Base-by-base conservation (phyloP, 441 rosid species). In the Flueggea neowawraea region DNA sequence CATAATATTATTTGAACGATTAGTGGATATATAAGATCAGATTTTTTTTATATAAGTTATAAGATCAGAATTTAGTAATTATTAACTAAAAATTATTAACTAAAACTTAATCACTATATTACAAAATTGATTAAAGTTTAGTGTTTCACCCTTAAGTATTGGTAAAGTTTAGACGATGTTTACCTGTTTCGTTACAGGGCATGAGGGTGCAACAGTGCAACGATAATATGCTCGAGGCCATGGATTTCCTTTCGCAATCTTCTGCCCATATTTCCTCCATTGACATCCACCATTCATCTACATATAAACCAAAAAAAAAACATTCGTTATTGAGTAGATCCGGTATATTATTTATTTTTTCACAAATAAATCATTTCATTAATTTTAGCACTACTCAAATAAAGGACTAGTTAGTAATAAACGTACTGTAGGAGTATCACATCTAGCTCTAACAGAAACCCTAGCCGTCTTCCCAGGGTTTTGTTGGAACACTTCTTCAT, bases 221-320 rank as follows among this genome's bases (percentile, higher is more conserved):
- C 98, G 97, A 66, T 93, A 93, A 71, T 93, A 93, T 22, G 95
- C 98, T 63, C 98, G 87, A 60, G 98, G 98, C 57, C 98, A 90
- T 7, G 98, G 97, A 49, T 93, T 93, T 48, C 98, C 98, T 82
- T 93, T 93, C 0, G 98, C 80, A 68, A 90, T 87, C 75, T 93
- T 93, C 56, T 93, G 98, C 12, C 98, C 98, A 66, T 93, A 93
- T 79, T 93, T 93, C 54, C 98, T 82, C 98, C 98, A 93, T 49
- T 93, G 98, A 64, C 98, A 93, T n/a, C 98, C 98, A 63, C 90
- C 98, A 52, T 78, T 93, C 93, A 93, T 83, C 98, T 93, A 71
- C 52, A 67, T 6, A 41, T 10, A 14, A 12, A 7, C 1, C 45
- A 43, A 22, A 1, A 22, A 22, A 22, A 22, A 22, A 22, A 22